Conservation (phyloP, 495 filamentous ascomycete species). For the Penicillium pulvis region DNA sequence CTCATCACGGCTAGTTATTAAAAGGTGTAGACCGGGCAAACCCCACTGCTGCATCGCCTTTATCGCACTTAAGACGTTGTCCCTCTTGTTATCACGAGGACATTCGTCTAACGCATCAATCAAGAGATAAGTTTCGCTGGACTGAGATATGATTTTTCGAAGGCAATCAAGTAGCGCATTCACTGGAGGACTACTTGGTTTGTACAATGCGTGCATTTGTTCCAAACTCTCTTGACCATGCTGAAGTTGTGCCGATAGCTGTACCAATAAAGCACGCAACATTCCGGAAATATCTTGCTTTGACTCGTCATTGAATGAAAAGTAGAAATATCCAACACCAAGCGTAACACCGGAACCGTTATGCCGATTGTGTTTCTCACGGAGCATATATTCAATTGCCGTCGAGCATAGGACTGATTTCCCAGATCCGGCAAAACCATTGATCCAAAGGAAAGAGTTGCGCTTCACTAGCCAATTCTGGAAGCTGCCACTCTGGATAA, state of each 20-base stretch:
- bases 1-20: conserved; percentile 42
- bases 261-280: conserved; percentile 39
- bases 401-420: conserved; percentile 45
- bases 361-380: conserved; percentile 8
- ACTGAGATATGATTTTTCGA: conserved; percentile 14
- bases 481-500: conserved; percentile 31
- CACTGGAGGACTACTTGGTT: conserved; percentile 12
- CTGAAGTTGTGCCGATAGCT: conserved; percentile 34
- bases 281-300: conserved; percentile 34
- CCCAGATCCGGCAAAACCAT: conserved; percentile 44
- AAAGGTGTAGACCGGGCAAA: conserved; percentile 31
- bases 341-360: neutral
- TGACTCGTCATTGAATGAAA: conserved; percentile 36
- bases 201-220: neutral
- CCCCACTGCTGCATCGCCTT: conserved; percentile 28
- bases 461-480: conserved; percentile 31
- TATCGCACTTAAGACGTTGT: conserved; percentile 25
- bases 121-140: conserved; percentile 27
- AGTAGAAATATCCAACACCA: conserved; percentile 46
- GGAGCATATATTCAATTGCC: conserved; percentile 29
- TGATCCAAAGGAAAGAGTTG: conserved; percentile 43
- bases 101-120: conserved; percentile 36
- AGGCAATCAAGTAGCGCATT: conserved; percentile 19
- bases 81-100: conserved; percentile 19
- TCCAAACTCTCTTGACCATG: conserved; percentile 8